These are phyloP conservation scores for Sporisorium iseilematis-ciliati DNA, from an alignment of 1,284 basidiomycete species.

Conservation along the genomic window DNA sequence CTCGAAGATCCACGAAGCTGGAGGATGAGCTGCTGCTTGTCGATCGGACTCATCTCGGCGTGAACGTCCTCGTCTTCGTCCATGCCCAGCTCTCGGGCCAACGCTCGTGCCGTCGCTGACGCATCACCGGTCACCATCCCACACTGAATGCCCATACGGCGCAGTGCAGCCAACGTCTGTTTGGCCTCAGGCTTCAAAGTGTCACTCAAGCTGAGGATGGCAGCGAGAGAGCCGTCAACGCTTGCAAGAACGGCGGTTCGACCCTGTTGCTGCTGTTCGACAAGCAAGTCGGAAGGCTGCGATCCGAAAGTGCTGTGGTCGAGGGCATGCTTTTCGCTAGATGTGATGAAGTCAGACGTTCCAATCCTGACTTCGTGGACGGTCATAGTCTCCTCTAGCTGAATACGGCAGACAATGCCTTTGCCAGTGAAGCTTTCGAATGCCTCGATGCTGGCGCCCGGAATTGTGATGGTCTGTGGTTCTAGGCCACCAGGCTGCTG, in stretches of 20 bases:
- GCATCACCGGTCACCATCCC: conserved; percentile 67
- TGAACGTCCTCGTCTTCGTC: conserved; percentile 55
- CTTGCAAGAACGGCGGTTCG: conserved; percentile 63
- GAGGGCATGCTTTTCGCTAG: conserved; percentile 15
- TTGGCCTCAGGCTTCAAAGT: conserved; percentile 64
- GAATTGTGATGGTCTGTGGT: conserved; percentile 7
- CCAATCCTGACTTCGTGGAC: conserved; percentile 58
- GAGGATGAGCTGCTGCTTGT: conserved; percentile 62
- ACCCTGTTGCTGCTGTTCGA: conserved; percentile 52
- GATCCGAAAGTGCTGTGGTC: conserved; percentile 23
- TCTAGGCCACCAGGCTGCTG: conserved; percentile 1
- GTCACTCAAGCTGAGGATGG: conserved; percentile 62
- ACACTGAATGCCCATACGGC: conserved; percentile 62
- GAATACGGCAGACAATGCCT: conserved; percentile 76
- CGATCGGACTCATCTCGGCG: conserved; percentile 66
- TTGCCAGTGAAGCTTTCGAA: conserved; percentile 91
- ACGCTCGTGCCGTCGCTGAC: conserved; percentile 56
- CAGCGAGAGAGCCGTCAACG: conserved; percentile 55
- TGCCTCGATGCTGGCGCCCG: conserved; percentile 72
- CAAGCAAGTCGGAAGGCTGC: conserved; percentile 25
- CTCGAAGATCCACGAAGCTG: conserved; percentile 70
- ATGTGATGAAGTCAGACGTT: conserved; percentile 47
- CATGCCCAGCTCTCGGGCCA: conserved; percentile 61
- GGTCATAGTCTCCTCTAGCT: conserved; percentile 49
- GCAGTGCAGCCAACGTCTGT: conserved; percentile 52